A percentile compares a stretch with the other conserved stretches of the same genome.
Evolutionary conservation across 1,284 basidiomycete species (phyloP).

Genomic region (Exobasidium rhododendri): DNA sequence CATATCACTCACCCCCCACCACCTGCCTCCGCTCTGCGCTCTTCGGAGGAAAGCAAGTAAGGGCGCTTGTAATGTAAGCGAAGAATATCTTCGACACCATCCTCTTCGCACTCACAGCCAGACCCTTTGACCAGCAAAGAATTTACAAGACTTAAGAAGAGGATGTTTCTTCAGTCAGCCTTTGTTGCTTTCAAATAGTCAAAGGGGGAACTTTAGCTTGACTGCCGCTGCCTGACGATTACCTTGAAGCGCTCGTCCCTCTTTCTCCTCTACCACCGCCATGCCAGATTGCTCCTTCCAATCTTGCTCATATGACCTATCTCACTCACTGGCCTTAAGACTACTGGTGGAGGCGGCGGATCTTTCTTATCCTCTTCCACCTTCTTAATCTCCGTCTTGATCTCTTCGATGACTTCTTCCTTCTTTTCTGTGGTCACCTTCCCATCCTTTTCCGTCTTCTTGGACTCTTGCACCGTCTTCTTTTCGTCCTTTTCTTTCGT

Average conservation of each 20-base stretch:
- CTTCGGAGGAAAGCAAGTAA: background rate
- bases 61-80: too few species aligned
- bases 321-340: slow-evolving; percentile 9
- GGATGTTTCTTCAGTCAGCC: background rate
- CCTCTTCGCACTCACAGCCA: slow-evolving; percentile 7
- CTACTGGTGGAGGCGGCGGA: background rate
- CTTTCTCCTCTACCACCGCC: background rate
- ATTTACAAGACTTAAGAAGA: slow-evolving; percentile 3
- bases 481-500: slow-evolving; percentile 5
- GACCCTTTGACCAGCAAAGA: slow-evolving; percentile 9
- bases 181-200: background rate
- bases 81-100: too few species aligned
- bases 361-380: slow-evolving; percentile 6
- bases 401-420: background rate
- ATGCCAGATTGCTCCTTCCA: slow-evolving; percentile 1
- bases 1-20: slow-evolving; percentile 10
- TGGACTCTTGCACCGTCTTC: background rate
- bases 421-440: slow-evolving; percentile 1
- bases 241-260: too few species aligned
- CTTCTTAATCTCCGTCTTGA: slow-evolving; percentile 1
- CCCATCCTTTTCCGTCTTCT: slow-evolving; percentile 10
- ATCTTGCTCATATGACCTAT: background rate
- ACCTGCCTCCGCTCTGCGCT: slow-evolving; percentile 8
- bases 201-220: too few species aligned
- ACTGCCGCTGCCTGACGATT: too few species aligned